Evolutionary conservation across 352 stramenopile genomes (phyloP).

Genomic region (Hyaloperonospora brassicae): DNA sequence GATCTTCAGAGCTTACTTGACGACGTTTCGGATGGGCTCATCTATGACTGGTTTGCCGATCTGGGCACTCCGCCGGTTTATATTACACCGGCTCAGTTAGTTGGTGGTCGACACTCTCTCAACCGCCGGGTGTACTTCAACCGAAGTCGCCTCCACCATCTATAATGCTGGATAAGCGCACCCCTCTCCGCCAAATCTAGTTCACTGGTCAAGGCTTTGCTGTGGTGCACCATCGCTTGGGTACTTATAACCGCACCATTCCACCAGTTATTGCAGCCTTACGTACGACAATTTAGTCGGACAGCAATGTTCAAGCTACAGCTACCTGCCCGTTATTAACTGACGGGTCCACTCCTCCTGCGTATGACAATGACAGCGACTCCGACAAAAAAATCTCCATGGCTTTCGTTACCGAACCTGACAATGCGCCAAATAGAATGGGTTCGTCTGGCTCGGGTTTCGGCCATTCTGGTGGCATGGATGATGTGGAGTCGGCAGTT

Average conservation of each 20-base stretch:
- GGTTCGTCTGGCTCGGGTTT: background rate
- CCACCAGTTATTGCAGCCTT: background rate
- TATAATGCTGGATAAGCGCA: background rate
- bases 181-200: background rate
- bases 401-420: background rate
- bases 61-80: too few species aligned
- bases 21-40: too few species aligned
- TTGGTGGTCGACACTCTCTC: too few species aligned
- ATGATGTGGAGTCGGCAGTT: too few species aligned
- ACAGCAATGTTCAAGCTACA: background rate
- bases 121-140: too few species aligned
- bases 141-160: background rate
- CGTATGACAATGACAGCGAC: background rate
- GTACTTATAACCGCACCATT: background rate
- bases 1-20: background rate
- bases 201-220: constrained; percentile 2
- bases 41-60: too few species aligned
- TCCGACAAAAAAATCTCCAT: background rate
- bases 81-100: too few species aligned
- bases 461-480: too few species aligned
- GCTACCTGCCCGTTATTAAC: too few species aligned
- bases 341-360: background rate
- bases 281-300: background rate
- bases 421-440: background rate
- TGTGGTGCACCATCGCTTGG: background rate